Percentiles rank a stretch among this genome's conserved stretches.
These are phyloP conservation scores for Chaetomium sp. DNA, from an alignment of 2,329 filamentous ascomycete species.

Conservation along the genomic window DNA sequence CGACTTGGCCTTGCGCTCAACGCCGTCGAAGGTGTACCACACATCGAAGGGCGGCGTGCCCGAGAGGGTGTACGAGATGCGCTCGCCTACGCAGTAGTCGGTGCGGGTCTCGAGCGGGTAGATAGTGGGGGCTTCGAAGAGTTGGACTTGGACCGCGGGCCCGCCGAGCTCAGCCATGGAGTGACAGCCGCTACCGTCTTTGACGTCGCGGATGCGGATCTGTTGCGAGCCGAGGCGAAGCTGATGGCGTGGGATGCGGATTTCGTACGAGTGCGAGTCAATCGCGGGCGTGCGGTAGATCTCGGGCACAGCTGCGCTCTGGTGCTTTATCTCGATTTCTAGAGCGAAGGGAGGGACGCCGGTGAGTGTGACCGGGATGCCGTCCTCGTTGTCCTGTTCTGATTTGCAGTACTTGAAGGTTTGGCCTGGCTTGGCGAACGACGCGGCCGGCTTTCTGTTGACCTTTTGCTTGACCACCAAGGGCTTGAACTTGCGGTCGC, in stretches of 20 bases:
- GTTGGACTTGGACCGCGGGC: slow-evolving; percentile 79
- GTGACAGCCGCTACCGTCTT: slow-evolving; percentile 81
- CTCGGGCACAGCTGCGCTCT: slow-evolving; percentile 72
- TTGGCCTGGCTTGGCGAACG: slow-evolving; percentile 79
- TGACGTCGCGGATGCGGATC: slow-evolving; percentile 81
- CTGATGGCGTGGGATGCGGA: slow-evolving; percentile 77
- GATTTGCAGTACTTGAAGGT: slow-evolving; percentile 94
- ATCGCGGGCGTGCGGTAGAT: slow-evolving; percentile 77
- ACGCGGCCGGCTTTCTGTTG: slow-evolving; percentile 73
- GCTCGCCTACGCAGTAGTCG: slow-evolving; percentile 94
- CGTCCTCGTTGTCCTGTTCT: slow-evolving; percentile 73
- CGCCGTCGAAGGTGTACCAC: slow-evolving; percentile 80
- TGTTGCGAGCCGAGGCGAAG: slow-evolving; percentile 85
- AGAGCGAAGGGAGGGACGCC: slow-evolving; percentile 83
- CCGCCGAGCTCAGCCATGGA: slow-evolving; percentile 64
- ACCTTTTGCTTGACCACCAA: slow-evolving; percentile 75
- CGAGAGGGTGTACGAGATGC: slow-evolving; percentile 84
- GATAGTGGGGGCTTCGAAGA: slow-evolving; percentile 89
- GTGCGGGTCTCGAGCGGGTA: slow-evolving; percentile 75
- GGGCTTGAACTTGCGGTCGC: slow-evolving; percentile 59
- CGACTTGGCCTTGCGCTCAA: slow-evolving; percentile 70
- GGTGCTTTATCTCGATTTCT: slow-evolving; percentile 89
- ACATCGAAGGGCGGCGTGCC: slow-evolving; percentile 91
- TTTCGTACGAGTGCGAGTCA: slow-evolving; percentile 63
- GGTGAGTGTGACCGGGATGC: slow-evolving; percentile 77